These are phyloP conservation scores for Candida piceae DNA, from an alignment of 805 yeast genomes.

Conservation along the genomic window DNA sequence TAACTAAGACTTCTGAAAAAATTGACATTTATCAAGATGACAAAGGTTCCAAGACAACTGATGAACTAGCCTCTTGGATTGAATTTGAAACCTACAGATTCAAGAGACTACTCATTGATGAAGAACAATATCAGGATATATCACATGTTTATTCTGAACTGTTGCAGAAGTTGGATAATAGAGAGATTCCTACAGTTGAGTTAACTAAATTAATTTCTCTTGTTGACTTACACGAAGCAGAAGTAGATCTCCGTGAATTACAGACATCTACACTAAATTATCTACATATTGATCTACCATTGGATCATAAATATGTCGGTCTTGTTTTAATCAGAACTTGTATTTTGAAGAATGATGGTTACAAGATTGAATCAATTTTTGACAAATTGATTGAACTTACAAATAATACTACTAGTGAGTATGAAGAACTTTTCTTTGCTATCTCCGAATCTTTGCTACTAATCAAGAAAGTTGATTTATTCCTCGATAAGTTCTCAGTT, in stretches of 20 bases:
- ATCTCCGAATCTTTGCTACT: conserved; percentile 36
- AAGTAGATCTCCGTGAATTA: conserved; percentile 4
- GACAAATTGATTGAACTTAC: conserved; percentile 14
- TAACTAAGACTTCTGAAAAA: conserved; percentile 15
- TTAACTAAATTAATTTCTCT: conserved; percentile 11
- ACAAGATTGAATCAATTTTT: conserved; percentile 7
- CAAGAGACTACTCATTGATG: neutral
- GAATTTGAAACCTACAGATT: conserved; percentile 16
- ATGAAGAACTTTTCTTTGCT: conserved; percentile 19
- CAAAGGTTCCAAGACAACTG: conserved; percentile 5
- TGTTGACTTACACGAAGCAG: conserved; percentile 4
- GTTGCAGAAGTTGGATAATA: conserved; percentile 11
- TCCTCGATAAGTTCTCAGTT: conserved; percentile 25
- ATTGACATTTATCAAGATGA: conserved; percentile 20
- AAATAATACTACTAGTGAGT: conserved; percentile 1
- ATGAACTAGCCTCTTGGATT: conserved; percentile 15
- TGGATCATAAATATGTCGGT: conserved; percentile 9
- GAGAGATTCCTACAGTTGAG: conserved; percentile 10
- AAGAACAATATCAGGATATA: neutral
- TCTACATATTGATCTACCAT: conserved; percentile 5
- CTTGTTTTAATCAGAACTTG: conserved; percentile 14
- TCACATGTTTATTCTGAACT: neutral
- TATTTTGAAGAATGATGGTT: conserved; percentile 6
- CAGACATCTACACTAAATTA: conserved; percentile 9
- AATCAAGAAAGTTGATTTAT: conserved; percentile 35